phyloP scores from a whole-genome alignment of 2,329 filamentous ascomycete species.

The Aspergillus ibericus region DNA sequence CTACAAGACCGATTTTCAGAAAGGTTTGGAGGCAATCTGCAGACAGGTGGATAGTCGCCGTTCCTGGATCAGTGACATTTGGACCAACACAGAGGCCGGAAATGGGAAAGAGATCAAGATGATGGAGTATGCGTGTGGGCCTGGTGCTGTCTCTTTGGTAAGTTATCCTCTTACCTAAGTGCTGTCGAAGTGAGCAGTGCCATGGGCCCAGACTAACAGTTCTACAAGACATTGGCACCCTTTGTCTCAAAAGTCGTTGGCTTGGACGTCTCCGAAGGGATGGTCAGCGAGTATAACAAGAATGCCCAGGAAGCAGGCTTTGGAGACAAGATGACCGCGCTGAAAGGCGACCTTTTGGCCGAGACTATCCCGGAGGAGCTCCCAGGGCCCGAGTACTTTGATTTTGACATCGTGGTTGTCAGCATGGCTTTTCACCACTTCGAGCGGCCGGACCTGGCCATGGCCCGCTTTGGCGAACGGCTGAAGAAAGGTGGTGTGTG shows the following conservation, averaged over 20 bases:
- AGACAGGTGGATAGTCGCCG: constrained; percentile 54
- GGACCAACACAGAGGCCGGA: constrained; percentile 38
- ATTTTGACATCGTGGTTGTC: constrained; percentile 68
- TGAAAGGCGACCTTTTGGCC: constrained; percentile 59
- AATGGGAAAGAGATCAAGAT: constrained; percentile 48
- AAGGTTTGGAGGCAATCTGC: constrained; percentile 56
- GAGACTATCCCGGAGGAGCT: constrained; percentile 57
- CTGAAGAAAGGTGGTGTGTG: constrained; percentile 66
- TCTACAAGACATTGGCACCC: constrained; percentile 54
- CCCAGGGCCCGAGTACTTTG: constrained; percentile 60
- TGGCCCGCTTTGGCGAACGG: constrained; percentile 60
- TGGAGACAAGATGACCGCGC: constrained; percentile 55
- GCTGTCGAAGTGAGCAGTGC: not conserved
- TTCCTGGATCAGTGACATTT: constrained; percentile 63
- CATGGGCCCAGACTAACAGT: constrained; percentile 1
- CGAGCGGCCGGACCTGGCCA: constrained; percentile 61
- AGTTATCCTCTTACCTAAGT: constrained; percentile 22
- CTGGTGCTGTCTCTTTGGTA: constrained; percentile 65
- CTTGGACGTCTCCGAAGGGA: constrained; percentile 69
- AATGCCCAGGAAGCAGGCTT: constrained; percentile 56
- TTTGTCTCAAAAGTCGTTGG: constrained; percentile 65
- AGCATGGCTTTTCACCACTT: constrained; percentile 69
- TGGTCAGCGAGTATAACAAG: constrained; percentile 68
- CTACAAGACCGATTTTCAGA: constrained; percentile 60
- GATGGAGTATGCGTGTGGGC: constrained; percentile 76